Evolutionary conservation across 2,329 filamentous ascomycete genomes (phyloP).

Genomic region (Colletotrichum tropicale): DNA sequence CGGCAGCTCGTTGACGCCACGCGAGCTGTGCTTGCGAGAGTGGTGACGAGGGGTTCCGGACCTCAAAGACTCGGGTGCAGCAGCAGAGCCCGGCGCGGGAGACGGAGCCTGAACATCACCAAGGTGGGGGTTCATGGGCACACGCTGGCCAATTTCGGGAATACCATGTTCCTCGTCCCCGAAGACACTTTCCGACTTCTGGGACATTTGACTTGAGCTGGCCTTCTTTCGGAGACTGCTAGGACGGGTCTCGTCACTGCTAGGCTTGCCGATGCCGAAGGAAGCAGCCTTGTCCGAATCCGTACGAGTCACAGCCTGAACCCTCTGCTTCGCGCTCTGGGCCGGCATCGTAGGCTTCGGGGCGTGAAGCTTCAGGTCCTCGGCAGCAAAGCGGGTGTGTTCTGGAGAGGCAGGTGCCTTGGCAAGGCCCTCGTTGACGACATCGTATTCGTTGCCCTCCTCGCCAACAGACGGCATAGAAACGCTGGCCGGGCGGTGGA

Average conservation of each 20-base stretch:
- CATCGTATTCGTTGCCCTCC: constrained; percentile 88
- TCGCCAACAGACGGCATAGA: constrained; percentile 85
- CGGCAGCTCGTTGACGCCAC: constrained; percentile 71
- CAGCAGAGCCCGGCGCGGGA: constrained; percentile 62
- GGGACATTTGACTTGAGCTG: constrained; percentile 59
- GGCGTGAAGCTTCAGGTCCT: constrained; percentile 85
- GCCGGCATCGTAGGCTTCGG: constrained; percentile 86
- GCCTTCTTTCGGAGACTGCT: constrained; percentile 59
- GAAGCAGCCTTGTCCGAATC: constrained; percentile 86
- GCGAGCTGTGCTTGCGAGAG: constrained; percentile 73
- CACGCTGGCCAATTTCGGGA: constrained; percentile 88
- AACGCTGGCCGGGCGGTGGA: constrained; percentile 75
- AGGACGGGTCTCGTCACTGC: constrained; percentile 54
- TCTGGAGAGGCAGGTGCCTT: constrained; percentile 57
- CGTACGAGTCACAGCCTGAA: constrained; percentile 85
- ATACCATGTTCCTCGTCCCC: constrained; percentile 82
- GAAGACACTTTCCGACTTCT: constrained; percentile 34
- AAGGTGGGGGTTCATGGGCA: constrained; percentile 91
- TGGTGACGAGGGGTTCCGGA: constrained; percentile 57
- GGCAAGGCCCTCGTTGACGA: constrained; percentile 48
- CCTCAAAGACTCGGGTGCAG: constrained; percentile 36
- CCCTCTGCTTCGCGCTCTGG: constrained; percentile 81
- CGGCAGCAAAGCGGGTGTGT: constrained; percentile 78
- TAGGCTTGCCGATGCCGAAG: constrained; percentile 79
- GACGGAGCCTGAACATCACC: constrained; percentile 97